Evolutionary conservation across 108 stramenopile species (phyloP).

Genomic region (Cyclotella atomus): DNA sequence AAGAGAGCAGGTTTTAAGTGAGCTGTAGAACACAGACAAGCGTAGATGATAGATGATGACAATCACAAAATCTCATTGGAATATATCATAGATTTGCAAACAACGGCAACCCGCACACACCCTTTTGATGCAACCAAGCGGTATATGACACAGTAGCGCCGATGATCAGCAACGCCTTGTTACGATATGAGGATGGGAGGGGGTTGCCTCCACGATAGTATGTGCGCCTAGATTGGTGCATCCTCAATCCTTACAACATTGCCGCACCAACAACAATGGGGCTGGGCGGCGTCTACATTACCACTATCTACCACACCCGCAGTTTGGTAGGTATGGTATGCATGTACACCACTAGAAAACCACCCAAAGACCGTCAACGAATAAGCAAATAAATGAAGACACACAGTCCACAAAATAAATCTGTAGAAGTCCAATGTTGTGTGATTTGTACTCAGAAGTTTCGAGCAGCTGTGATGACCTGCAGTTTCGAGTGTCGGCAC

Average conservation of each 20-base stretch:
- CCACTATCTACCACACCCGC: too few relatives aligned
- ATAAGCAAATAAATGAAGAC: too few relatives aligned
- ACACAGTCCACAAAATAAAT: too few relatives aligned
- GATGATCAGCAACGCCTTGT: conserved; percentile 63
- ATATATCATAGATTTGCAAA: neutral
- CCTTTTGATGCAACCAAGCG: conserved; percentile 75
- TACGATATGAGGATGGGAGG: conserved; percentile 67
- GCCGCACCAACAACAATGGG: neutral
- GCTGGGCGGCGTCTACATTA: too few relatives aligned
- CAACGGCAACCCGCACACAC: conserved; percentile 33
- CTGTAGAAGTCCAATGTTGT: too few relatives aligned
- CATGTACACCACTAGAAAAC: too few relatives aligned
- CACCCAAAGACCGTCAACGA: too few relatives aligned
- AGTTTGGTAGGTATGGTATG: too few relatives aligned
- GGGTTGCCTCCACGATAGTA: conserved; percentile 32
- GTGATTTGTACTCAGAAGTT: too few relatives aligned
- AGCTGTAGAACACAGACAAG: neutral
- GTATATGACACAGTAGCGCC: conserved; percentile 71
- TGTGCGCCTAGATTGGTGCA: conserved; percentile 18
- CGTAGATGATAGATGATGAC: neutral
- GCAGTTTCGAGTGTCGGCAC: too few relatives aligned
- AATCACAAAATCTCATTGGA: neutral
- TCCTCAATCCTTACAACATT: neutral
- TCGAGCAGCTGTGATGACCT: too few relatives aligned
- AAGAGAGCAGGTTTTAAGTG: neutral